phyloP scores from a whole-genome alignment of 768 basidiomycete species.

The Pleurotus sapidus region DNA sequence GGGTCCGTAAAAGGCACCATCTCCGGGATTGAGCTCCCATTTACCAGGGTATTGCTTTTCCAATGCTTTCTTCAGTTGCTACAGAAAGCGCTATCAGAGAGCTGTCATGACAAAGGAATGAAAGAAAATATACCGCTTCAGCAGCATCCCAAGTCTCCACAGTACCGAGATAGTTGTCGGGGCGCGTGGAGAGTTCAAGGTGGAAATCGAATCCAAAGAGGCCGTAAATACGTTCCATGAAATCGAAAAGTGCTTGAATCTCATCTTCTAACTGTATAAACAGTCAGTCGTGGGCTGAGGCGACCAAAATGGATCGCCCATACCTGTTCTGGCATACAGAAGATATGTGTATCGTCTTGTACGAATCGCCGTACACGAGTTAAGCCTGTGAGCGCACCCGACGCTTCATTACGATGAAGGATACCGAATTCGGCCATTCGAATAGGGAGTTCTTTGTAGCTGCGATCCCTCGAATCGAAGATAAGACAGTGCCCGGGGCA shows the following conservation, averaged over 20 bases:
- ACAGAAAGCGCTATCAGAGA: constrained; percentile 10
- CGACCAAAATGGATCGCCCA: constrained; percentile 10
- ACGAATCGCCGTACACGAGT: constrained; percentile 93
- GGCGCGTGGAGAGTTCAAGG: constrained; percentile 93
- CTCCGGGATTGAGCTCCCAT: constrained; percentile 93
- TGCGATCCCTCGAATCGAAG: constrained; percentile 91
- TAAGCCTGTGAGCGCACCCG: constrained; percentile 88
- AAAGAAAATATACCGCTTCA: constrained; percentile 57
- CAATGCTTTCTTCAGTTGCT: constrained; percentile 85
- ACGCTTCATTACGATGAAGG: constrained; percentile 94
- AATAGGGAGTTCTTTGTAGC: constrained; percentile 93
- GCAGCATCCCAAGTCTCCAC: constrained; percentile 90
- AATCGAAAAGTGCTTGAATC: constrained; percentile 85
- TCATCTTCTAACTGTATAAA: constrained; percentile 74
- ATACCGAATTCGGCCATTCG: constrained; percentile 99
- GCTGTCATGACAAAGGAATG: not conserved
- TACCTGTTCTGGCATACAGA: constrained; percentile 93
- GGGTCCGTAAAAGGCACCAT: constrained; percentile 99
- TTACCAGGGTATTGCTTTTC: constrained; percentile 84
- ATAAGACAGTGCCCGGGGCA: constrained; percentile 97
- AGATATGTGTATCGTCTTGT: constrained; percentile 98
- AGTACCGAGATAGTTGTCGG: constrained; percentile 88
- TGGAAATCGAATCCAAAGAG: constrained; percentile 93
- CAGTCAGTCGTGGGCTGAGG: constrained; percentile 3
- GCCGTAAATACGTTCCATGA: constrained; percentile 92